Conservation (phyloP, 352 stramenopile genomes). For the Globisporangium middletonii region DNA sequence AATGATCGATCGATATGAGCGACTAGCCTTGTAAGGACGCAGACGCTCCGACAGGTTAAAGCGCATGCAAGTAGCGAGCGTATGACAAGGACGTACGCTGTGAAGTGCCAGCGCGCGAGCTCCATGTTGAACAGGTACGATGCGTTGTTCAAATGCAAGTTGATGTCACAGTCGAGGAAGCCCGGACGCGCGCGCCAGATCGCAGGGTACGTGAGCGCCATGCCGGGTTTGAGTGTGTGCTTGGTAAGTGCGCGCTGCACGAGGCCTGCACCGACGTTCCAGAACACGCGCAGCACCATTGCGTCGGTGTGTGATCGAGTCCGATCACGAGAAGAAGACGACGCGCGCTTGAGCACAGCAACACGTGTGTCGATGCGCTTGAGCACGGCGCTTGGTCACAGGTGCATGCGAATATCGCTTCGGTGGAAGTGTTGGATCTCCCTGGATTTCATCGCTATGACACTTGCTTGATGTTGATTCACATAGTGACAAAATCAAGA, state of each 20-base stretch:
- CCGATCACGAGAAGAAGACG: too few species aligned
- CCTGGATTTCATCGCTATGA: too few species aligned
- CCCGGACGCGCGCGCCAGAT: constrained; percentile 63
- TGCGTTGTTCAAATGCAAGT: constrained; percentile 85
- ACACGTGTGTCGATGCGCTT: too few species aligned
- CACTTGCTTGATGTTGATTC: too few species aligned
- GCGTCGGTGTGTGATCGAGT: too few species aligned
- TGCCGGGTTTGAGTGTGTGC: constrained; percentile 27
- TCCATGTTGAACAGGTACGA: constrained; percentile 82
- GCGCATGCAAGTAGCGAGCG: background rate
- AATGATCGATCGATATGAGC: too few species aligned
- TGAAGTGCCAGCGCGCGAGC: constrained; percentile 81
- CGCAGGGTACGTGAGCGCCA: constrained; percentile 61
- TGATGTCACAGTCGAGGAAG: constrained; percentile 77
- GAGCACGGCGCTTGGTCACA: too few species aligned
- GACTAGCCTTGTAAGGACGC: too few species aligned
- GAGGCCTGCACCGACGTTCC: constrained; percentile 58
- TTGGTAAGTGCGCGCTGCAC: constrained; percentile 52
- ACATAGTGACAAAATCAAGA: too few species aligned
- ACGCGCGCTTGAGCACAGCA: too few species aligned
- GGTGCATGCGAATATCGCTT: too few species aligned
- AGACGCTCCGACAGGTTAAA: background rate
- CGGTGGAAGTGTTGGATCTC: too few species aligned
- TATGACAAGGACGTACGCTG: constrained; percentile 31
- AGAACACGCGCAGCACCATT: constrained; percentile 70